phyloP scores from a whole-genome alignment of 2,329 filamentous ascomycete genomes.

The Fusarium verticillioides region DNA sequence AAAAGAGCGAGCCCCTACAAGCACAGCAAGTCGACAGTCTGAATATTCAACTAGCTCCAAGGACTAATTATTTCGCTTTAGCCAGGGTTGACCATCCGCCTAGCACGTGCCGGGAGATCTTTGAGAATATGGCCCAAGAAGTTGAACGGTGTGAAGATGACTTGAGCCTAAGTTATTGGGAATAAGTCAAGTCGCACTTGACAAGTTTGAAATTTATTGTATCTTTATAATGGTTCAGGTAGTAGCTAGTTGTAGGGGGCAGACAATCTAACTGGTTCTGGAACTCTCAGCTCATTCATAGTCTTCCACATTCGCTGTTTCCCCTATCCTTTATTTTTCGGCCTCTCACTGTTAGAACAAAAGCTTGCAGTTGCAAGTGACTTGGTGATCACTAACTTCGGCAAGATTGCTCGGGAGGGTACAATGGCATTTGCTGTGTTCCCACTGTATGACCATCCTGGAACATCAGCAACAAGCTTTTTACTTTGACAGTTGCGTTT shows the following conservation, averaged over 20 bases:
- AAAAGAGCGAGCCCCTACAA: too few species aligned
- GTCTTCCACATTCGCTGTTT: neutral
- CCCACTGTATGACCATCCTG: neutral
- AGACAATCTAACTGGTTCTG: neutral
- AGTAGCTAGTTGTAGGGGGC: too few species aligned
- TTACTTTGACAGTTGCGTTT: neutral
- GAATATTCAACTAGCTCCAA: too few species aligned
- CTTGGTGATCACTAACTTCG: fast-evolving
- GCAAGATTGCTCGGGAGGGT: neutral
- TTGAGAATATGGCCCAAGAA: neutral
- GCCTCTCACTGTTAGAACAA: neutral
- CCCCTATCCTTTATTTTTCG: neutral
- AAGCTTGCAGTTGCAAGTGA: fast-evolving
- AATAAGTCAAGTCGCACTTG: neutral
- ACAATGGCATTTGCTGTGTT: neutral
- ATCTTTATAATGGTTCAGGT: too few species aligned
- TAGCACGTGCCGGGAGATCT: neutral
- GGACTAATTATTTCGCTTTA: neutral
- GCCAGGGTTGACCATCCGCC: neutral
- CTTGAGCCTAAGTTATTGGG: neutral
- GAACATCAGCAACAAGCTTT: fast-evolving
- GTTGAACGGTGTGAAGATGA: neutral
- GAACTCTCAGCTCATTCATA: neutral
- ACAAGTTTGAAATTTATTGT: neutral
- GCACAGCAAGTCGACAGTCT: too few species aligned